phyloP scores from a whole-genome alignment of 768 basidiomycete species.

The Lentinula sp. region DNA sequence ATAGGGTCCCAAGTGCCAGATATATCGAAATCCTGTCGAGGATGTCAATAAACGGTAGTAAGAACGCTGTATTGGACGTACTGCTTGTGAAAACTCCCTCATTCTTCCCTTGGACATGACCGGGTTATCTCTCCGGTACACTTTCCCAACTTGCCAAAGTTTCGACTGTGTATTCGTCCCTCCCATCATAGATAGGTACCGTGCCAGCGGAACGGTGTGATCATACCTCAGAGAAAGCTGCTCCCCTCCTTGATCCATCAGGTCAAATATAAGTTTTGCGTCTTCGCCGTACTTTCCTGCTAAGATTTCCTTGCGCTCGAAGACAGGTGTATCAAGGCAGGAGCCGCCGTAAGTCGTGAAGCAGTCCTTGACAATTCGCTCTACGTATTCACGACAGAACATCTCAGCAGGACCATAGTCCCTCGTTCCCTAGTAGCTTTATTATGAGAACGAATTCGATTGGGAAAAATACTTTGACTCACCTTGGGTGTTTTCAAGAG shows the following conservation, averaged over 20 bases:
- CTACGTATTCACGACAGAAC: slow-evolving; percentile 87
- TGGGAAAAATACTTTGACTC: slow-evolving; percentile 14
- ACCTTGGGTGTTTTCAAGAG: slow-evolving; percentile 94
- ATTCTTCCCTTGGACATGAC: slow-evolving; percentile 98
- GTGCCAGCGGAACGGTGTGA: slow-evolving; percentile 93
- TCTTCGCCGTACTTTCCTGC: slow-evolving; percentile 98
- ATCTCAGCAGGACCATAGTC: slow-evolving; percentile 93
- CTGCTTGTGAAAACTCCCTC: slow-evolving; percentile 98
- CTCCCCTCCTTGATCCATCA: slow-evolving; percentile 97
- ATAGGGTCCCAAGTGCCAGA: slow-evolving; percentile 90
- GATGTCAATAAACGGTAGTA: not conserved
- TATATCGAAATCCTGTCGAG: slow-evolving; percentile 85
- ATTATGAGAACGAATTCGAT: slow-evolving; percentile 9
- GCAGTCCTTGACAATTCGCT: slow-evolving; percentile 78
- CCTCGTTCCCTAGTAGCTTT: slow-evolving; percentile 69
- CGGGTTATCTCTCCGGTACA: slow-evolving; percentile 93
- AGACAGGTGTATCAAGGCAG: slow-evolving; percentile 96
- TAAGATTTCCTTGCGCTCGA: slow-evolving; percentile 94
- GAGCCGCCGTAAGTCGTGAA: slow-evolving; percentile 87
- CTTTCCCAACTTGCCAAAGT: slow-evolving; percentile 98
- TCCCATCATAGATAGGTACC: slow-evolving; percentile 95
- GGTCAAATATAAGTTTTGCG: slow-evolving; percentile 93
- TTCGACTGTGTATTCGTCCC: slow-evolving; percentile 70
- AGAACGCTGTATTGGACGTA: slow-evolving; percentile 26
- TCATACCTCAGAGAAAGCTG: slow-evolving; percentile 93